phyloP scores from a whole-genome alignment of 495 filamentous ascomycete species.

The Extremus antarcticus region DNA sequence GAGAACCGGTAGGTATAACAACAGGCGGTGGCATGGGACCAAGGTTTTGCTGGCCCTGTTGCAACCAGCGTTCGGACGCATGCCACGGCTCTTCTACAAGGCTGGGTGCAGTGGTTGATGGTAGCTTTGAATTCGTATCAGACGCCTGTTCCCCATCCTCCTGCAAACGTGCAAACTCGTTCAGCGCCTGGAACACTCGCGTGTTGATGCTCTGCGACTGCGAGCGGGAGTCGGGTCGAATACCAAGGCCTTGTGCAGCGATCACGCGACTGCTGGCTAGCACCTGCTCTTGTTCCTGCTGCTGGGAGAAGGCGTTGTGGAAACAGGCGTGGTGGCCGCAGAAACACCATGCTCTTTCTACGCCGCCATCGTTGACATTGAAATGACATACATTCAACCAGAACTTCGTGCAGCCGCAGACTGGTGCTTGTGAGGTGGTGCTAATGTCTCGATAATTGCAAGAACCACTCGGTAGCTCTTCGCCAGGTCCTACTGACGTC shows the following conservation, averaged over 20 bases:
- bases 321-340: constrained; percentile 66
- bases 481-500: constrained; percentile 1
- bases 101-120: constrained; percentile 12
- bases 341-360: constrained; percentile 47
- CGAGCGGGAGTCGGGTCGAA: constrained; percentile 1
- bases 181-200: constrained; percentile 12
- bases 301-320: constrained; percentile 38
- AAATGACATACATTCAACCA: constrained; percentile 39
- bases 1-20: background rate
- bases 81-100: constrained; percentile 2
- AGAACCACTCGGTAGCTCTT: constrained; percentile 33
- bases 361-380: constrained; percentile 23
- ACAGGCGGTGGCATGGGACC: constrained; percentile 14
- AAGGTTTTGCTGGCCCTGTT: background rate
- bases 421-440: constrained; percentile 32
- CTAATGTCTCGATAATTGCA: constrained; percentile 53
- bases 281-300: constrained; percentile 3
- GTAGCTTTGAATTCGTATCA: constrained; percentile 7
- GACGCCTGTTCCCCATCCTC: constrained; percentile 8
- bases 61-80: background rate
- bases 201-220: constrained; percentile 17
- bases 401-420: constrained; percentile 58
- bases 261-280: background rate
- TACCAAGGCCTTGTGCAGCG: constrained; percentile 10
- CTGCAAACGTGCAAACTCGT: constrained; percentile 17